phyloP scores from a whole-genome alignment of 1,139 yeast species.

The Suhomyces guaymorum region DNA sequence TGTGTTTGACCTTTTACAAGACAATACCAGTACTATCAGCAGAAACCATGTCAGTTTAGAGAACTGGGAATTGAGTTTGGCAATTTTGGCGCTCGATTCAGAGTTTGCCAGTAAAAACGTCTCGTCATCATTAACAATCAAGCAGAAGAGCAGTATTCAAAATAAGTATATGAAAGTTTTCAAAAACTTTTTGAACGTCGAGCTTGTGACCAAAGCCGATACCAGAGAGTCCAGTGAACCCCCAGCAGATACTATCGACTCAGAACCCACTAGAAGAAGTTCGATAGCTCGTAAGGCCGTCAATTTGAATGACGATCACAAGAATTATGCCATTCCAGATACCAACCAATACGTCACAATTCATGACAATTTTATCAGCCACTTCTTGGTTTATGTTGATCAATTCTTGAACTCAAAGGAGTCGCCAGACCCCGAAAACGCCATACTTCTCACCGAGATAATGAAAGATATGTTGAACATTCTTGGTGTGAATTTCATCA shows the following conservation, averaged over 20 bases:
- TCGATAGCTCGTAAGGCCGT: slow-evolving; percentile 3
- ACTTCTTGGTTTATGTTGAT: slow-evolving; percentile 36
- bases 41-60: slow-evolving; percentile 46
- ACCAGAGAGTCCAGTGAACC: slow-evolving; percentile 7
- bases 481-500: slow-evolving; percentile 49
- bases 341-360: slow-evolving; percentile 38
- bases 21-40: slow-evolving; percentile 34
- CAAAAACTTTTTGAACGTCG: slow-evolving; percentile 35
- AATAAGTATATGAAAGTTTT: slow-evolving; percentile 36
- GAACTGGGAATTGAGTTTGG: slow-evolving; percentile 45
- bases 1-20: slow-evolving; percentile 34
- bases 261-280: slow-evolving; percentile 2
- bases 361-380: slow-evolving; percentile 38
- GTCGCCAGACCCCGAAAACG: slow-evolving; percentile 24
- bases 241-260: slow-evolving; percentile 1
- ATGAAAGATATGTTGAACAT: slow-evolving; percentile 32
- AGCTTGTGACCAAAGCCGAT: slow-evolving; percentile 20
- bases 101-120: slow-evolving; percentile 16
- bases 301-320: slow-evolving; percentile 18
- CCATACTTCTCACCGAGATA: slow-evolving; percentile 25
- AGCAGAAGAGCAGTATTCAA: slow-evolving; percentile 35
- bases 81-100: slow-evolving; percentile 33
- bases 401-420: slow-evolving; percentile 30
- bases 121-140: slow-evolving; percentile 18
- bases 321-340: slow-evolving; percentile 37